Conservation (phyloP, 176 grass and related monocot genomes). For the Olyra latifolia region DNA sequence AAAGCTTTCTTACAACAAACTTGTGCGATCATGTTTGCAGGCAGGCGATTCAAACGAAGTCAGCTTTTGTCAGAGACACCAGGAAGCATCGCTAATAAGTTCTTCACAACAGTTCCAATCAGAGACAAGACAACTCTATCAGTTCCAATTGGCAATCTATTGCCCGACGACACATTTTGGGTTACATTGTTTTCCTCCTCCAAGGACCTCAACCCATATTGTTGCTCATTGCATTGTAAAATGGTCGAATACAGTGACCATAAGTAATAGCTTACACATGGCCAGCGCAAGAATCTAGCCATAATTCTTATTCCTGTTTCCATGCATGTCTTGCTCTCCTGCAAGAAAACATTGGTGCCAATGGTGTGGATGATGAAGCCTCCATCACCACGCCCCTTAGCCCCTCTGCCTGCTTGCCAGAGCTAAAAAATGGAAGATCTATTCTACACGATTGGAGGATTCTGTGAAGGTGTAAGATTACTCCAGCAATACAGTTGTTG, state of each 20-base stretch:
- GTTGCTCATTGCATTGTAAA: not conserved
- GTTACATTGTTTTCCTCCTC: not conserved
- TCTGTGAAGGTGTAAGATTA: not conserved
- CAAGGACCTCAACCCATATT: too few species aligned
- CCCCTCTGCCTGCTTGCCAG: not conserved
- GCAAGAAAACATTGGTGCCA: not conserved
- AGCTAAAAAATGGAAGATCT: not conserved
- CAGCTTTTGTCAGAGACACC: not conserved
- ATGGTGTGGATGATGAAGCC: not conserved
- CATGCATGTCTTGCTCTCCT: constrained; percentile 13
- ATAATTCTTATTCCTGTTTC: constrained; percentile 20
- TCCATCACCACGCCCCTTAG: not conserved
- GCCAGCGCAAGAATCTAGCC: not conserved
- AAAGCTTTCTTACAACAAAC: too few species aligned
- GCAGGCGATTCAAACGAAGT: not conserved
- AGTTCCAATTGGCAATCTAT: not conserved
- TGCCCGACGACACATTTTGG: not conserved
- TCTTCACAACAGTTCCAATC: not conserved
- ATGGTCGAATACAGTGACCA: constrained; percentile 6
- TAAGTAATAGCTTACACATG: constrained; percentile 29
- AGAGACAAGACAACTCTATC: not conserved
- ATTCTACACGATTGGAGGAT: constrained; percentile 1
- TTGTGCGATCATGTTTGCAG: not conserved
- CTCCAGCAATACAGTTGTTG: not conserved
- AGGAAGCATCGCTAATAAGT: not conserved